These are phyloP conservation scores for Psilocybe subaeruginosa DNA, from an alignment of 768 basidiomycete species.

Conservation along the genomic window DNA sequence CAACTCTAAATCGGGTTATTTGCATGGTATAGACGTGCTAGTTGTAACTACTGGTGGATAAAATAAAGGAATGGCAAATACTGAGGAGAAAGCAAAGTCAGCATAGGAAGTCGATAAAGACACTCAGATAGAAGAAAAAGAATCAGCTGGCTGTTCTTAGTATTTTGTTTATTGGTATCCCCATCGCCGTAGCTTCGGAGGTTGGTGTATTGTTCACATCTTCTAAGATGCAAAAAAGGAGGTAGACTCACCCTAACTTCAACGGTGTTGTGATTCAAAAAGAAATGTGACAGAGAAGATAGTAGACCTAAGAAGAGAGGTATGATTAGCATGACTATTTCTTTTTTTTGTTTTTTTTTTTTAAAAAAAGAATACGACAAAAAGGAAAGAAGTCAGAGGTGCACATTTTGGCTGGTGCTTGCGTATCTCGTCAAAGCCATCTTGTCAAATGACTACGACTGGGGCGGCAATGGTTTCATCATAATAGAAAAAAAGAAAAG, in stretches of 20 bases:
- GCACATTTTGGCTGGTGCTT: constrained; percentile 73
- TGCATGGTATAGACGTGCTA: no score
- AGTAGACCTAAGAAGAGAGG: not conserved
- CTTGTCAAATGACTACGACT: constrained; percentile 56
- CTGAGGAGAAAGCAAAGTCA: not conserved
- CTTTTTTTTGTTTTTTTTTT: no score
- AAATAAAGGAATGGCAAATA: no score
- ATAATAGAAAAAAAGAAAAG: constrained; percentile 18
- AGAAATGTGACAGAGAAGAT: constrained; percentile 6
- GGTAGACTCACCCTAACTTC: constrained; percentile 14
- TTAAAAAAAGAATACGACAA: not conserved
- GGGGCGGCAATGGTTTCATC: constrained; percentile 80
- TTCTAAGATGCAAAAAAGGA: constrained; percentile 19
- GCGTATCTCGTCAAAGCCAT: constrained; percentile 64
- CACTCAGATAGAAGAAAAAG: not conserved
- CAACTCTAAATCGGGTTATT: no score
- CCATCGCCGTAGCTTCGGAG: constrained; percentile 50
- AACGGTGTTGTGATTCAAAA: not conserved
- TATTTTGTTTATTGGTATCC: constrained; percentile 47
- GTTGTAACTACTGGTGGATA: no score
- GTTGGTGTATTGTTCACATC: constrained; percentile 52
- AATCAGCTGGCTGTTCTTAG: constrained; percentile 70
- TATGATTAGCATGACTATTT: no score
- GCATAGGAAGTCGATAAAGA: not conserved
- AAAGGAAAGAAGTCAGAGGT: constrained; percentile 50